These are phyloP conservation scores for Huntiella bhutanensis DNA, from an alignment of 2,329 filamentous ascomycete species.

Conservation along the genomic window DNA sequence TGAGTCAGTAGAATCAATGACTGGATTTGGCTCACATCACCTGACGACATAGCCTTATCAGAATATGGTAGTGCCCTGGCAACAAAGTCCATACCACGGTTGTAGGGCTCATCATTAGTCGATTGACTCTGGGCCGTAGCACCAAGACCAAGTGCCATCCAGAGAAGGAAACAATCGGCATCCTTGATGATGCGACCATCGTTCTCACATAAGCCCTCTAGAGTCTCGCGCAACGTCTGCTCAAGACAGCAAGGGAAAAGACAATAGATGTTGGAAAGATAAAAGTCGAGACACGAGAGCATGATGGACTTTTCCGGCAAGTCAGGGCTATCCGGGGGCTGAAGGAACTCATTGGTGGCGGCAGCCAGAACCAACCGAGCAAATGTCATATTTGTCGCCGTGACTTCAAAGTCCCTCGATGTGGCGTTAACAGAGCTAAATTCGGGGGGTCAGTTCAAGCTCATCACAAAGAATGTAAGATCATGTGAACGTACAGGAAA, in stretches of 20 bases:
- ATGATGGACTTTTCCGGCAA: conserved; percentile 32
- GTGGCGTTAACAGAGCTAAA: conserved; percentile 79
- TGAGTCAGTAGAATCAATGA: conserved; percentile 71
- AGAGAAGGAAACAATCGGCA: conserved; percentile 69
- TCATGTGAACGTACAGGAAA: conserved; percentile 43
- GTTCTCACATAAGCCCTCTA: conserved; percentile 64
- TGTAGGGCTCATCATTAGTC: conserved; percentile 45
- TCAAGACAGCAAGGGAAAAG: conserved; percentile 73
- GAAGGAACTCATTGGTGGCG: conserved; percentile 53
- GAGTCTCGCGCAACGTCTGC: conserved; percentile 53
- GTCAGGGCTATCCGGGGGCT: conserved; percentile 40
- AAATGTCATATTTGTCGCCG: conserved; percentile 79
- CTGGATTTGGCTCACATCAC: conserved; percentile 70
- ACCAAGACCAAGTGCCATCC: conserved; percentile 75
- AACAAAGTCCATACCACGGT: conserved; percentile 35
- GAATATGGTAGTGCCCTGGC: conserved; percentile 53
- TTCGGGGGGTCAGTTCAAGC: too few relatives aligned
- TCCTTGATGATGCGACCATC: conserved; percentile 42
- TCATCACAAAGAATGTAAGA: too few relatives aligned
- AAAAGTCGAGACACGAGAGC: conserved; percentile 52
- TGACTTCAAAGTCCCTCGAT: conserved; percentile 80
- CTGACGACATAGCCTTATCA: conserved; percentile 68
- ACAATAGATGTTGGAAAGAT: conserved; percentile 63
- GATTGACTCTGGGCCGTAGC: conserved; percentile 54
- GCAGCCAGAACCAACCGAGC: conserved; percentile 74